phyloP scores from a whole-genome alignment of 148 eudicot species.

The Hydrangea macrophylla region DNA sequence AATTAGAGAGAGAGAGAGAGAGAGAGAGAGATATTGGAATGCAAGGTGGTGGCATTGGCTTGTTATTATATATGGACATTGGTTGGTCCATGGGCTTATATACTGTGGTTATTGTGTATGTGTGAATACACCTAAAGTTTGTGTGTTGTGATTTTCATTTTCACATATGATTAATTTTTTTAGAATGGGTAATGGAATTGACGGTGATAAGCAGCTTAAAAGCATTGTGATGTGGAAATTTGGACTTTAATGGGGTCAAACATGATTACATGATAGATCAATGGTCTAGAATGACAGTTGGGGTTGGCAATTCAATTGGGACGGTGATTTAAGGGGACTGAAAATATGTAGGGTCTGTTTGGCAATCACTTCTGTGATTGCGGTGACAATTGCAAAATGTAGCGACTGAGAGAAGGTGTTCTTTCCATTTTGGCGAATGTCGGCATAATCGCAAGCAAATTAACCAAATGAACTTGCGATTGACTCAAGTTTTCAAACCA shows the following conservation, averaged over 20 bases:
- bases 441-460: no score
- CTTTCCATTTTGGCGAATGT: no score
- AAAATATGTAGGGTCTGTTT: no score
- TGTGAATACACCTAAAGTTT: background rate
- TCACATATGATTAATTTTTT: background rate
- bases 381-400: no score
- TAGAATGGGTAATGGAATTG: background rate
- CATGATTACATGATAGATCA: constrained; percentile 9
- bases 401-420: no score
- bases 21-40: background rate
- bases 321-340: no score
- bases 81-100: background rate
- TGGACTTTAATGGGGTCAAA: background rate
- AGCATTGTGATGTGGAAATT: background rate
- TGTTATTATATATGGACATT: constrained; percentile 3
- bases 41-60: background rate
- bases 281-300: background rate
- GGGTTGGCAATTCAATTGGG: constrained; percentile 12
- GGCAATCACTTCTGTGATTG: no score
- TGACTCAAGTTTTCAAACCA: no score
- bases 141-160: background rate
- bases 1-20: background rate
- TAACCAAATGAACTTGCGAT: no score
- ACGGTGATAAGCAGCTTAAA: no score
- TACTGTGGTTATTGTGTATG: background rate